Evolutionary conservation across 2,329 filamentous ascomycete genomes (phyloP).

Genomic region (Cladophialophora exuberans): DNA sequence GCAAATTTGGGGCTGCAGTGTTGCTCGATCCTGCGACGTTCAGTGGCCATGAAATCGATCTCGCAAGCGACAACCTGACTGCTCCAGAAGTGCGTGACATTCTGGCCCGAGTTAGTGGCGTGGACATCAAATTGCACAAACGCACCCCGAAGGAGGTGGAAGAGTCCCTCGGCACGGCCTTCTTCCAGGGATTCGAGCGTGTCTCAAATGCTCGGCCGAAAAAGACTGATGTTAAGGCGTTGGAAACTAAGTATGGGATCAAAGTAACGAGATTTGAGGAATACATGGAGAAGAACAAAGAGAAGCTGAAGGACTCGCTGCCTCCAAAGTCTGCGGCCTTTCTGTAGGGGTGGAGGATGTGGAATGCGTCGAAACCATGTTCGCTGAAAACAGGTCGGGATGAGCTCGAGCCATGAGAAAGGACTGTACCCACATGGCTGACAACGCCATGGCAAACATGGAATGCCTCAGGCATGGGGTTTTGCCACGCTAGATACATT

Average conservation of each 20-base stretch:
- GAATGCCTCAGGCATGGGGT: too few relatives aligned
- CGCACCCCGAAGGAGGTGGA: conserved; percentile 49
- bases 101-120: conserved; percentile 40
- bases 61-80: conserved; percentile 48
- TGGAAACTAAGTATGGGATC: conserved; percentile 43
- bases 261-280: conserved; percentile 48
- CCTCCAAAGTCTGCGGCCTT: conserved; percentile 7
- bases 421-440: too few relatives aligned
- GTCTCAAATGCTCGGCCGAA: conserved; percentile 39
- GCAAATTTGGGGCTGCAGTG: conserved; percentile 48
- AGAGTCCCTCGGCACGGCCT: conserved; percentile 40
- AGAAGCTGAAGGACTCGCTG: conserved; percentile 14
- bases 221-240: conserved; percentile 1
- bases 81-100: conserved; percentile 42
- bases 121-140: conserved; percentile 43
- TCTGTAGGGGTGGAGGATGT: too few relatives aligned
- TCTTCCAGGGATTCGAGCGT: conserved; percentile 46
- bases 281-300: conserved; percentile 49
- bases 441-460: too few relatives aligned
- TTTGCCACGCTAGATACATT: too few relatives aligned
- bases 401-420: too few relatives aligned
- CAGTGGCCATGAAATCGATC: conserved; percentile 43
- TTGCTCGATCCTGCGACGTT: conserved; percentile 49
- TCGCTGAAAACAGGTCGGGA: too few relatives aligned
- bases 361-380: too few relatives aligned